These are phyloP conservation scores for Umbelopsis ramanniana DNA, from an alignment of 192 early-diverging fungal species.

Conservation along the genomic window DNA sequence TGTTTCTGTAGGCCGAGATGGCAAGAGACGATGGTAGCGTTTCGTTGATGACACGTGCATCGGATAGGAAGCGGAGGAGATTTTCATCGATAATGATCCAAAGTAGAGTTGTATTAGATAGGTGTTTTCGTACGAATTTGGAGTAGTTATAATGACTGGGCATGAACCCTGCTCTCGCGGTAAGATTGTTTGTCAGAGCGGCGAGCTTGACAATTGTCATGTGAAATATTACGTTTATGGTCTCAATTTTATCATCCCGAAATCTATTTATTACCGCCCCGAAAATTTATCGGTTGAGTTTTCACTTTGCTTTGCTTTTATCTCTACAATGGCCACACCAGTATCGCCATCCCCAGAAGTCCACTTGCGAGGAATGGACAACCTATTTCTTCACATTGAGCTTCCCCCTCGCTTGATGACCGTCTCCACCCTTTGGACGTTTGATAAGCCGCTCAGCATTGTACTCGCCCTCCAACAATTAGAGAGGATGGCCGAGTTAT, in stretches of 20 bases:
- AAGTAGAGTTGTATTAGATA: neutral
- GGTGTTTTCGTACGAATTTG: neutral
- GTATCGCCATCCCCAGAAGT: constrained; percentile 9
- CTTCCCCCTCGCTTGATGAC: constrained; percentile 35
- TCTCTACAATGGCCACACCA: constrained; percentile 5
- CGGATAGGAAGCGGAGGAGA: neutral
- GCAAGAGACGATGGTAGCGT: neutral
- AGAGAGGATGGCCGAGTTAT: constrained; percentile 14
- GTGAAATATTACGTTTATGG: neutral
- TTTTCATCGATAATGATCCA: neutral
- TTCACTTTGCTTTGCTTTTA: neutral
- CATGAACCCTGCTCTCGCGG: neutral
- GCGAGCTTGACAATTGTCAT: neutral
- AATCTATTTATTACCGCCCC: neutral
- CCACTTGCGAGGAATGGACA: constrained; percentile 37
- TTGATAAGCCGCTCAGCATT: constrained; percentile 16
- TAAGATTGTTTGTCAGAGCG: neutral
- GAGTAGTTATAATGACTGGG: neutral
- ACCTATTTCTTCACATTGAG: constrained; percentile 34
- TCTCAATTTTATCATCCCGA: neutral
- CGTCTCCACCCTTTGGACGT: constrained; percentile 33
- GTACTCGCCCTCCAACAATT: constrained; percentile 11
- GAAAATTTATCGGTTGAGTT: neutral
- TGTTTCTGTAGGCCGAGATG: neutral
- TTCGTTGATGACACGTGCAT: constrained; percentile 4